A percentile compares a stretch with the other conserved stretches of the same genome.
Conservation (phyloP, 2,329 filamentous ascomycete species). For the Hymenoscyphus albidus region DNA sequence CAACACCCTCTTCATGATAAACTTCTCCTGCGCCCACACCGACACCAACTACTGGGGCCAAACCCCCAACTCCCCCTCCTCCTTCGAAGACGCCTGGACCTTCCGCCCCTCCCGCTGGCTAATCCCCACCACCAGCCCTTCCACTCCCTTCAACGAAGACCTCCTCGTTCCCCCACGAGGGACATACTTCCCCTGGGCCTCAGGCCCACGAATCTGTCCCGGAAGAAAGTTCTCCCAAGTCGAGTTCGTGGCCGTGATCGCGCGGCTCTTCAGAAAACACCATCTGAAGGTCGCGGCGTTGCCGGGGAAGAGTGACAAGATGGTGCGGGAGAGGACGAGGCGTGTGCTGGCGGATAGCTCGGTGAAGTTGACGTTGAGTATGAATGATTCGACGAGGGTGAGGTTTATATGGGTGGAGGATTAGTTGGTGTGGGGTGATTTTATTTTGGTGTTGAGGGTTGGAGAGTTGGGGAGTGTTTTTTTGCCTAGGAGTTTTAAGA, state of each 20-base stretch:
- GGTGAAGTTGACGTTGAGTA: background rate
- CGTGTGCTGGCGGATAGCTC: background rate
- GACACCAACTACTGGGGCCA: constrained; percentile 13
- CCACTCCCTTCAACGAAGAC: constrained; percentile 4
- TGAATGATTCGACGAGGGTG: background rate
- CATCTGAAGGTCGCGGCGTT: background rate
- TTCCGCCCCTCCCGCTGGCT: constrained; percentile 16
- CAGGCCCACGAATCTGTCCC: constrained; percentile 15
- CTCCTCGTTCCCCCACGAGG: constrained; percentile 3
- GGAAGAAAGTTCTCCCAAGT: constrained; percentile 19
- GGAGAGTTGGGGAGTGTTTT: too few relatives aligned
- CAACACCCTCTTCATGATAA: constrained; percentile 38
- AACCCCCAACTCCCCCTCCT: background rate
- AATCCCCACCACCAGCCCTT: background rate
- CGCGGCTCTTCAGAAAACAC: constrained; percentile 7
- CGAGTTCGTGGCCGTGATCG: constrained; percentile 18
- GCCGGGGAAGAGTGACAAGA: constrained; percentile 4
- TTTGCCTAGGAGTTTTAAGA: too few relatives aligned
- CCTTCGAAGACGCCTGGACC: constrained; percentile 1
- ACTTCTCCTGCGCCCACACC: constrained; percentile 7
- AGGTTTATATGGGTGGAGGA: background rate
- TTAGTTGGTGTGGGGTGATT: background rate
- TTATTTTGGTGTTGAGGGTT: too few relatives aligned
- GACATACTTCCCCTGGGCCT: constrained; percentile 12
- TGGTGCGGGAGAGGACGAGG: background rate